These are phyloP conservation scores for Evansstolkia leycettana DNA, from an alignment of 495 filamentous ascomycete species.

Conservation along the genomic window DNA sequence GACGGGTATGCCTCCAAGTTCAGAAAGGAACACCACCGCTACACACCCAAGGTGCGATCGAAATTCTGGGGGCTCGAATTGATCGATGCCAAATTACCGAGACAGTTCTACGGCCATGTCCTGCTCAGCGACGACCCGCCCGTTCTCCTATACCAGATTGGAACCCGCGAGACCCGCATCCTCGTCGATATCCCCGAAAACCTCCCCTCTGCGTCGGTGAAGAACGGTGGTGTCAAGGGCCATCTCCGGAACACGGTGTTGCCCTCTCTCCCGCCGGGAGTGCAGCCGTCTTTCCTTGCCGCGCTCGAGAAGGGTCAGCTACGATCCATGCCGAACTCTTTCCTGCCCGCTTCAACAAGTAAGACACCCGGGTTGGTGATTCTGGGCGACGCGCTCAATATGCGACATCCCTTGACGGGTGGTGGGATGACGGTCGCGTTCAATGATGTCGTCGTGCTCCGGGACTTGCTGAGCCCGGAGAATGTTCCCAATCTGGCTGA, in stretches of 20 bases:
- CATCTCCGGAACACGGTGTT: conserved; percentile 69
- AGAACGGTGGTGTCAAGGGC: conserved; percentile 67
- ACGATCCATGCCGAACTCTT: conserved; percentile 86
- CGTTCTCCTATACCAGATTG: conserved; percentile 93
- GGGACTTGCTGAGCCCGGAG: conserved; percentile 54
- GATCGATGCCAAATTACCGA: conserved; percentile 69
- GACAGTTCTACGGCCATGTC: conserved; percentile 70
- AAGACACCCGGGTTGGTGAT: conserved; percentile 65
- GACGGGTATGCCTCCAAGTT: conserved; percentile 94
- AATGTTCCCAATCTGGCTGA: conserved; percentile 58
- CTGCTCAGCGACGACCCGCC: conserved; percentile 65
- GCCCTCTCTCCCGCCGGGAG: conserved; percentile 57
- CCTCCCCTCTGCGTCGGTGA: conserved; percentile 53
- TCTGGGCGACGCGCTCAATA: conserved; percentile 88
- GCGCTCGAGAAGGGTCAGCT: conserved; percentile 66
- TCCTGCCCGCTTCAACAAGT: conserved; percentile 64
- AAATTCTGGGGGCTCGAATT: conserved; percentile 92
- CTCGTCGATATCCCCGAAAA: conserved; percentile 83
- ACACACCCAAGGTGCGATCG: conserved; percentile 54
- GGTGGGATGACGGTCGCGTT: conserved; percentile 95
- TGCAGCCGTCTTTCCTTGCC: conserved; percentile 59
- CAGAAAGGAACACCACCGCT: conserved; percentile 64
- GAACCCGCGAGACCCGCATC: conserved; percentile 82
- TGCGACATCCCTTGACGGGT: conserved; percentile 89
- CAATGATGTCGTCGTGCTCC: conserved; percentile 72